Evolutionary conservation across 257 asterid genomes (phyloP), one percentile per base, ranked within the genome.

Genomic region (Nicotiana knightiana): DNA sequence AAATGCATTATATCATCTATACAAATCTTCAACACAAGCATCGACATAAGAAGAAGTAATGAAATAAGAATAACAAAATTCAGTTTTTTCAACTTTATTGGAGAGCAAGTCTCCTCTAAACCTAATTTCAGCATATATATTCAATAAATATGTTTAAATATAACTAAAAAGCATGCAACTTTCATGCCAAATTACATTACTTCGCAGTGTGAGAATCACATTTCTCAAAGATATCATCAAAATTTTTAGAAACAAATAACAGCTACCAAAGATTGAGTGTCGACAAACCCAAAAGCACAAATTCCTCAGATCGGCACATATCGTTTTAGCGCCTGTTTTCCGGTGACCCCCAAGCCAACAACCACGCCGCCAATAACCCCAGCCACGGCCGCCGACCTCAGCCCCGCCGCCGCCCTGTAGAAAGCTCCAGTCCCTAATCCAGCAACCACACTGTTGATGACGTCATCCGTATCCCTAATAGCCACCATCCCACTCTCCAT

Each of bases 401-500:
- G 81, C 61, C 92, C 92, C 0, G 89, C 32, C 17, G 92, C 92
- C 43, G 92, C 92, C 83, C 85, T 87, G 82, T 89, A 89, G 28
- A 89, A 83, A 15, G 84, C 92, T 2, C 92, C 92, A 0, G 94
- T 85, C 35, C 92, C 93, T 21, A 84, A 75, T 12, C 92, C 89
- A 33, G 91, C 89, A 79, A 88, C 87, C 51, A 88, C 82, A 79
- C 89, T 83, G 86, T 88, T 86, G 77, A 87, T 83, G 65, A 89
- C 82, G 54, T 85, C 91, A 86, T 87, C 88, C 18, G 88, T 77
- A 73, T 87, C 86, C 83, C 91, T 87, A 10, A 70, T 39, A 24
- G 89, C 88, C 59, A 88, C 89, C 94, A 96, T 91, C 17, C 92
- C 97, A 84, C 99, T 93, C 84, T 96, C 99, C 85, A 94, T 89